Base-by-base conservation (phyloP, 768 basidiomycete genomes). In the Mycena vulgaris region DNA sequence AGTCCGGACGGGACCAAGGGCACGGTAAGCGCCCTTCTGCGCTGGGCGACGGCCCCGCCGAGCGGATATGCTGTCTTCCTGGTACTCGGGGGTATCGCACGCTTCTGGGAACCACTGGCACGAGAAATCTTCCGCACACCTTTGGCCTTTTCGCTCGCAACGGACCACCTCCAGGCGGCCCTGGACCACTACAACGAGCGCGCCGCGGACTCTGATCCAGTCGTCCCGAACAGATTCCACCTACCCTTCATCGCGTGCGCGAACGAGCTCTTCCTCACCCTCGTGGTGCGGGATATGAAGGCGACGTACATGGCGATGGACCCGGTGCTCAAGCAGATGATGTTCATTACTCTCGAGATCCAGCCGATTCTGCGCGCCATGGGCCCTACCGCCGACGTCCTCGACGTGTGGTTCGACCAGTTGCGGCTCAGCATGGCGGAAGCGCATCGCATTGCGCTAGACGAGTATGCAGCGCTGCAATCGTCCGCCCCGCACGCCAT, bases 61-160 rank as follows among this genome's bases (percentile, higher is more conserved):
- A 31, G 13, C 21, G 28, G 42, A 25, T 33, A n/a, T 19, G 48
- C 13, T 21, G 30, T 33, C 28, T 60, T 60, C 30, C 6, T 11
- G 10, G 30, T 47, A 3, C 40, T 60, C 30, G 58, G 42, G 28
- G 14, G 30, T 1, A 16, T 60, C 2, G 58, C 42, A 3, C 40
- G 58, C 14, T 39, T 39, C 14, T 39, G 39, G 39, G 39, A 39
- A 16, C 39, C 39, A 8, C 14, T 39, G 9, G 14, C 14, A 16
- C 39, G 39, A n/a, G 59, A 61, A 13, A 13, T 61, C 4, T 61
- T 61, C 30, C 47, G 47, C 45, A 48, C 59, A 14, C 45, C 45
- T 30, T 31, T 11, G 6, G 45, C 59, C 11, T 61, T 61, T 30
- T 45, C 42, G 11, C 45, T 48, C n/a, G 59, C 59, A 2, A 49